Evolutionary conservation across 768 basidiomycete genomes (phyloP).

Genomic region (Boletus subparvulus): DNA sequence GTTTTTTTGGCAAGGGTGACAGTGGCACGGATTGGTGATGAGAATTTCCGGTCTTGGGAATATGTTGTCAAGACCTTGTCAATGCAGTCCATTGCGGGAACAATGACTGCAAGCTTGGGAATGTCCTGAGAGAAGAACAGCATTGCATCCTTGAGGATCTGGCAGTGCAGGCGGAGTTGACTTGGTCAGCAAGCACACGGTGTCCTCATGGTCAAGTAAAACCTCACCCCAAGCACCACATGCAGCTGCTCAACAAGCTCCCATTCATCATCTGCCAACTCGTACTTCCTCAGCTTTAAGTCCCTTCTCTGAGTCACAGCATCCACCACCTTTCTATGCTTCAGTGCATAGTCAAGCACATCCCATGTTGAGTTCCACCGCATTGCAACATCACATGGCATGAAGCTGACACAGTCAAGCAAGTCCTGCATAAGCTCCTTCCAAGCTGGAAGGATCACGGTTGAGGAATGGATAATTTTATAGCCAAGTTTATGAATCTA

Average conservation of each 20-base stretch:
- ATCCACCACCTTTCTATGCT: slow-evolving; percentile 24
- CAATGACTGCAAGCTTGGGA: background rate
- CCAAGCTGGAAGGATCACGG: slow-evolving; percentile 22
- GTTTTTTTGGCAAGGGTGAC: no score
- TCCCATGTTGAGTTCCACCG: no score
- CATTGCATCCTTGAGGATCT: background rate
- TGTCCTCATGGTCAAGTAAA: no score
- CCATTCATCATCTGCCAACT: slow-evolving; percentile 35
- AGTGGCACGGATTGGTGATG: no score
- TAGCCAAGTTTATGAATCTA: slow-evolving; percentile 24
- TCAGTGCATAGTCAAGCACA: background rate
- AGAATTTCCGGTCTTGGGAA: background rate
- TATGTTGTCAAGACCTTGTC: background rate
- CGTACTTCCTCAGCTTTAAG: slow-evolving; percentile 14
- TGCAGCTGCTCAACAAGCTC: slow-evolving; percentile 30
- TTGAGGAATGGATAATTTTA: slow-evolving; percentile 14
- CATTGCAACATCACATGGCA: no score
- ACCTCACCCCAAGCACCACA: slow-evolving; percentile 30
- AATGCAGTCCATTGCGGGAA: background rate
- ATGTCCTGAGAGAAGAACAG: background rate
- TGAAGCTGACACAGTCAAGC: no score
- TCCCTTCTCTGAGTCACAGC: slow-evolving; percentile 6
- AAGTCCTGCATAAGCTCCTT: no score
- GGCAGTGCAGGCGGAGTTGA: no score
- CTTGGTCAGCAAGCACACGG: no score